Conservation (phyloP, 139 green algal genomes). For the Chlorella sp. region DNA sequence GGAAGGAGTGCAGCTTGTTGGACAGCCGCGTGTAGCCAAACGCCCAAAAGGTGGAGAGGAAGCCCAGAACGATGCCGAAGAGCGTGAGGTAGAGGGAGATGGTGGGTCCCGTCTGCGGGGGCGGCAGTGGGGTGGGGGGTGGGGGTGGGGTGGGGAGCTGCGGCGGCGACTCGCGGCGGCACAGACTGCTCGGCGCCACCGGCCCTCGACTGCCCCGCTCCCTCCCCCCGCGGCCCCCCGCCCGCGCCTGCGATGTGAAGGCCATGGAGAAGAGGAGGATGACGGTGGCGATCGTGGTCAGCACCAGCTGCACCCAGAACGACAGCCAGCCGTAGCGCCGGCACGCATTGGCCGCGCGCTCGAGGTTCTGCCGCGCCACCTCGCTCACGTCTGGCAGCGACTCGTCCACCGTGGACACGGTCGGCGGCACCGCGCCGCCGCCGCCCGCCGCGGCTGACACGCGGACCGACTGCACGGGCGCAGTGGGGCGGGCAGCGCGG, state of each 20-base stretch:
- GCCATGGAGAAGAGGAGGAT: slow-evolving; percentile 96
- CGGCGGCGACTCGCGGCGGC: not conserved
- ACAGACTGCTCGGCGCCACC: no score
- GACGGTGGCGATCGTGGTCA: slow-evolving; percentile 84
- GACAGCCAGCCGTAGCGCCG: slow-evolving; percentile 80
- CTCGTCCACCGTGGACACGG: not conserved
- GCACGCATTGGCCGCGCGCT: slow-evolving; percentile 40
- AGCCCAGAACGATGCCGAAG: slow-evolving; percentile 88
- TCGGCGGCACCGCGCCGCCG: not conserved
- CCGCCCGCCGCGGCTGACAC: slow-evolving; percentile 20
- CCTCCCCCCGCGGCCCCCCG: not conserved
- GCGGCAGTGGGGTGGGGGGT: not conserved
- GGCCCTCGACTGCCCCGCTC: not conserved
- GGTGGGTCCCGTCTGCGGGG: slow-evolving; percentile 66
- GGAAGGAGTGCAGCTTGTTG: slow-evolving; percentile 64
- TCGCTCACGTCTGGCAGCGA: slow-evolving; percentile 30
- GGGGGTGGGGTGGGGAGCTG: not conserved
- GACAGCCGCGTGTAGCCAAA: slow-evolving; percentile 74
- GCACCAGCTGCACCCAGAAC: slow-evolving; percentile 96
- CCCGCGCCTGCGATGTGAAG: slow-evolving; percentile 81
- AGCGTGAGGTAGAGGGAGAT: slow-evolving; percentile 91
- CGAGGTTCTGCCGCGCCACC: slow-evolving; percentile 43
- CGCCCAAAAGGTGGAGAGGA: slow-evolving; percentile 92
- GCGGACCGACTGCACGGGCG: slow-evolving; percentile 4
- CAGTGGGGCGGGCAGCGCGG: not conserved